Evolutionary conservation across 768 basidiomycete species (phyloP).

Genomic region (Mycena haematopus): DNA sequence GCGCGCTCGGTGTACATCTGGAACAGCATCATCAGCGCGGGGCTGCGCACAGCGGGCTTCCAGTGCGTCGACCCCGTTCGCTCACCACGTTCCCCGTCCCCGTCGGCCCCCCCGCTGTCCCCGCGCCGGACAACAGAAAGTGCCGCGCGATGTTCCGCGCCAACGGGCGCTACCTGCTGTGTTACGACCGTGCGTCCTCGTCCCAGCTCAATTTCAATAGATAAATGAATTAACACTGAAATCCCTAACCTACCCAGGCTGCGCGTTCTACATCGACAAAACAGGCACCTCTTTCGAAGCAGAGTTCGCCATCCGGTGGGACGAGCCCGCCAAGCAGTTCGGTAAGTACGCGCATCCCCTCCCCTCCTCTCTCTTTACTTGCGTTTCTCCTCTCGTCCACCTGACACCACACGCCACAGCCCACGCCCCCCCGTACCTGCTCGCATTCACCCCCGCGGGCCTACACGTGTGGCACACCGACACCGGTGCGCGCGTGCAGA

Average conservation of each 20-base stretch:
- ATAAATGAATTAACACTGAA: too few relatives aligned
- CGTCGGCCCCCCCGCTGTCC: conserved; percentile 9
- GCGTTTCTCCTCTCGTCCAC: too few relatives aligned
- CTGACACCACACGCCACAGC: conserved; percentile 5
- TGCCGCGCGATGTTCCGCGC: conserved; percentile 29
- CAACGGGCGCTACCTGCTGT: conserved; percentile 24
- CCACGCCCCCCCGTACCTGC: conserved; percentile 20
- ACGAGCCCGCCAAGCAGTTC: conserved; percentile 23
- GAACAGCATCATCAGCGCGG: conserved; percentile 27
- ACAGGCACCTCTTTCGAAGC: conserved; percentile 22
- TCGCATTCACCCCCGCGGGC: conserved; percentile 12
- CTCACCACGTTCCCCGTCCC: conserved; percentile 28
- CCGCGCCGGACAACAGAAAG: conserved; percentile 10
- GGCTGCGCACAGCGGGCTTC: conserved; percentile 20
- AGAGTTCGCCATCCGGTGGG: conserved; percentile 26
- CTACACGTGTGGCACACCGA: conserved; percentile 27
- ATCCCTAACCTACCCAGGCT: conserved; percentile 8
- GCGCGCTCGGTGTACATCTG: conserved; percentile 28
- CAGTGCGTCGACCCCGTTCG: conserved; percentile 29
- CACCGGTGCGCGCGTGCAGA: conserved; percentile 19
- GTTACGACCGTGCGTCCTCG: conserved; percentile 27
- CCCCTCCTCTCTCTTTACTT: too few relatives aligned
- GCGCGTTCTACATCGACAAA: conserved; percentile 30
- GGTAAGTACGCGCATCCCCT: conserved; percentile 13
- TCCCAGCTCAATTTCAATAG: too few relatives aligned